Evolutionary conservation across 2,329 filamentous ascomycete genomes (phyloP).

Genomic region (Alternaria incomplexa): DNA sequence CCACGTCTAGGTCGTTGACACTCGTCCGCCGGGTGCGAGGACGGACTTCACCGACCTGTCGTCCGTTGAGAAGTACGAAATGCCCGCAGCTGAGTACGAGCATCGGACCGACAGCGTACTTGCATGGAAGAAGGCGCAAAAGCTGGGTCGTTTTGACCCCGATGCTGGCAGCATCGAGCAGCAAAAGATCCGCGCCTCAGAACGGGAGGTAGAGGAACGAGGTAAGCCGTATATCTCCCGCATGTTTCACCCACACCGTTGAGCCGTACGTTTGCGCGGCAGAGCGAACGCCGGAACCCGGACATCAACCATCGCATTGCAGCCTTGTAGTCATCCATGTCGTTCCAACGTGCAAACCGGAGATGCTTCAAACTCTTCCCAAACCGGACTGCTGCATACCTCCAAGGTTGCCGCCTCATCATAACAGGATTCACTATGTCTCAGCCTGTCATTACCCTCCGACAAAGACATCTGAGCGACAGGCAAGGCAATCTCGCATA

Average conservation of each 20-base stretch:
- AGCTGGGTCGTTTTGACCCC: conserved; percentile 95
- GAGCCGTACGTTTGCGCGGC: conserved; percentile 26
- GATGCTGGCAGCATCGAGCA: conserved; percentile 75
- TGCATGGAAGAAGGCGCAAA: conserved; percentile 93
- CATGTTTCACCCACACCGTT: conserved; percentile 12
- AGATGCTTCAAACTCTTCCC: conserved; percentile 24
- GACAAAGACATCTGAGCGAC: conserved; percentile 7
- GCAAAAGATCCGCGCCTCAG: conserved; percentile 71
- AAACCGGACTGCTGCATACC: conserved; percentile 25
- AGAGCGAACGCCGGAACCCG: conserved; percentile 10
- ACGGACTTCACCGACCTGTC: conserved; percentile 83
- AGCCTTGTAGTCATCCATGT: conserved; percentile 13
- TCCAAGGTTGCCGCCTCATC: conserved; percentile 4
- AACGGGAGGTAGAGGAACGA: conserved; percentile 72
- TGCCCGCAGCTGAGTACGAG: conserved; percentile 87
- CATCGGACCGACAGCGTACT: conserved; percentile 85
- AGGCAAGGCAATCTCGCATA: conserved; percentile 1
- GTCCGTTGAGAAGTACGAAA: conserved; percentile 84
- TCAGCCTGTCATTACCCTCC: conserved; percentile 28
- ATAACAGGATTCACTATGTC: conserved; percentile 18
- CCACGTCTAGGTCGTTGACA: conserved; percentile 72
- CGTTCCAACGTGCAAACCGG: conserved; percentile 7
- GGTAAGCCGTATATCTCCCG: conserved; percentile 55
- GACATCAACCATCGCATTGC: conserved; percentile 4
- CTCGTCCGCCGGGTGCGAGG: conserved; percentile 74